These are phyloP conservation scores for Stereum hirsutum DNA, from an alignment of 1,284 basidiomycete genomes.

Conservation along the genomic window DNA sequence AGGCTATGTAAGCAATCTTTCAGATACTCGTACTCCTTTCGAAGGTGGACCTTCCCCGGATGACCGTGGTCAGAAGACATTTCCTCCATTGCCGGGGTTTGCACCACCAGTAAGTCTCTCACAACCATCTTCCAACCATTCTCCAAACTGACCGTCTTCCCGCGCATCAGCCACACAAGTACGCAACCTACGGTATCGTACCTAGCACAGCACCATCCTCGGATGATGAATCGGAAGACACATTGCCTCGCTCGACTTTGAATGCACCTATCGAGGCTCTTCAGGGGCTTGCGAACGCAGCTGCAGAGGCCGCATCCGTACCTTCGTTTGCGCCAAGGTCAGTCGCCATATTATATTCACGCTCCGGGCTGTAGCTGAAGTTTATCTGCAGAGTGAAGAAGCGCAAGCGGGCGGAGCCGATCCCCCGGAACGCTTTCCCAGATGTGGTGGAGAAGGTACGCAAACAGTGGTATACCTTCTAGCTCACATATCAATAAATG, in stretches of 20 bases:
- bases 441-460: constrained; percentile 75
- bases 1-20: constrained; percentile 12
- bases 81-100: constrained; percentile 83
- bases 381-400: constrained; percentile 59
- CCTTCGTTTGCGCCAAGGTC: constrained; percentile 44
- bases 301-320: constrained; percentile 82
- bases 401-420: constrained; percentile 80
- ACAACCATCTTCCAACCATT: neutral
- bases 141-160: no score
- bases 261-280: constrained; percentile 91
- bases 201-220: constrained; percentile 75
- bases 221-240: constrained; percentile 83
- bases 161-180: constrained; percentile 66
- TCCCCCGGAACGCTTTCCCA: constrained; percentile 76
- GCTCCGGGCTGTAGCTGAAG: neutral
- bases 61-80: constrained; percentile 21
- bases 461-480: neutral
- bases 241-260: constrained; percentile 69
- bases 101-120: constrained; percentile 64
- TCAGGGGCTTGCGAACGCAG: constrained; percentile 87
- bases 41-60: constrained; percentile 15
- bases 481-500: constrained; percentile 4
- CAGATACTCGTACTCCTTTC: constrained; percentile 18
- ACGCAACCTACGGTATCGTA: constrained; percentile 84
- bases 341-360: constrained; percentile 6